These are phyloP conservation scores for Dioscorea dumetorum DNA, from an alignment of 106 monocot species.

Conservation along the genomic window DNA sequence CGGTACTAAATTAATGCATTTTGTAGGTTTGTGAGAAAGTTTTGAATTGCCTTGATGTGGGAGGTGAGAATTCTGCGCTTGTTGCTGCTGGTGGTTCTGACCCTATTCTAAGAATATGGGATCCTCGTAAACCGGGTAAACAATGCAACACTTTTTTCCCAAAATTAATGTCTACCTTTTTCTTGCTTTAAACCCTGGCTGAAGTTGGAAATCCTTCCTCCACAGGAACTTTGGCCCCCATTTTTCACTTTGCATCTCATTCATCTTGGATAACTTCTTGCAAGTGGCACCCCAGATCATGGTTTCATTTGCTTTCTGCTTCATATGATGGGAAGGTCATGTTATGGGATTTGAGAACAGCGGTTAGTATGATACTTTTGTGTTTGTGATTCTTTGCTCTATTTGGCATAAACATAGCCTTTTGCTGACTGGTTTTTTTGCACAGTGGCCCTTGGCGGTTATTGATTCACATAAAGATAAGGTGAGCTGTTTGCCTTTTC, in stretches of 20 bases:
- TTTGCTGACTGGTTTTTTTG: slow-evolving; percentile 5
- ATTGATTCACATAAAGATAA: slow-evolving; percentile 76
- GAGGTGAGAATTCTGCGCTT: slow-evolving; percentile 85
- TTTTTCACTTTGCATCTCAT: slow-evolving; percentile 86
- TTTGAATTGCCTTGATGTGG: slow-evolving; percentile 88
- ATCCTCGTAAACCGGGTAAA: slow-evolving; percentile 90
- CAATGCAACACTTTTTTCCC: neutral
- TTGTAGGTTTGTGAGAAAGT: slow-evolving; percentile 68
- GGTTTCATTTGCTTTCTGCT: slow-evolving; percentile 83
- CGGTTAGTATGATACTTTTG: slow-evolving; percentile 25
- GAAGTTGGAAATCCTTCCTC: slow-evolving; percentile 1
- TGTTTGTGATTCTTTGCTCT: neutral
- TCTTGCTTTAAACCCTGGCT: neutral
- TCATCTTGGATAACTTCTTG: slow-evolving; percentile 76
- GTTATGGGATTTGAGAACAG: slow-evolving; percentile 97
- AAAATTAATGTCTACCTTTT: neutral
- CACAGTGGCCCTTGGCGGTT: slow-evolving; percentile 75
- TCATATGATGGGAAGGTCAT: slow-evolving; percentile 97
- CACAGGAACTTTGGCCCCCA: slow-evolving; percentile 71
- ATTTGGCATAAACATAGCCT: neutral
- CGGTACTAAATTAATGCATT: too few species aligned
- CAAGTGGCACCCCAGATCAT: slow-evolving; percentile 85
- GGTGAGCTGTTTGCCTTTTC: slow-evolving; percentile 22
- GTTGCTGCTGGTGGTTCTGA: slow-evolving; percentile 92
- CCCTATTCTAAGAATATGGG: slow-evolving; percentile 84